These are phyloP conservation scores for Hericium rajendrae DNA, from an alignment of 768 basidiomycete species.

Conservation along the genomic window DNA sequence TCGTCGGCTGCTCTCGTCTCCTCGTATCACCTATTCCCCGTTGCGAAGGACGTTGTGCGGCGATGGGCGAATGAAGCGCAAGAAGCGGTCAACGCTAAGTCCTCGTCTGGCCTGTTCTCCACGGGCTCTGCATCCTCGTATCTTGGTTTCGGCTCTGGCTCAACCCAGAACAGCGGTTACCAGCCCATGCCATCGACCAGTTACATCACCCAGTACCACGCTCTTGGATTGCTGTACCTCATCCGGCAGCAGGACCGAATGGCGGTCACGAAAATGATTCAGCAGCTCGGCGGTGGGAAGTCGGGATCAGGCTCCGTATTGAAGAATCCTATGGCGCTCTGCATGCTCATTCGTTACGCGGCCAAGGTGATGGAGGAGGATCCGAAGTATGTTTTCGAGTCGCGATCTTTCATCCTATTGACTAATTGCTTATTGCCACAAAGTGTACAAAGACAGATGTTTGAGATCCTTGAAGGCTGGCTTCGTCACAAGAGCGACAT, in stretches of 20 bases:
- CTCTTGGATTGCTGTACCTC: conserved; percentile 83
- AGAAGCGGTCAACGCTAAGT: conserved; percentile 89
- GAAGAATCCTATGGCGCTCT: conserved; percentile 94
- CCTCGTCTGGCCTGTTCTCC: conserved; percentile 59
- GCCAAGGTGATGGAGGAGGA: conserved; percentile 99
- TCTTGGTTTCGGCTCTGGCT: conserved; percentile 57
- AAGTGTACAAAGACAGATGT: conserved; percentile 87
- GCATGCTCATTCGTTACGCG: conserved; percentile 97
- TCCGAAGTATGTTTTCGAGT: conserved; percentile 67
- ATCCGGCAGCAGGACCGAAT: conserved; percentile 97
- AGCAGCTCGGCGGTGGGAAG: conserved; percentile 87
- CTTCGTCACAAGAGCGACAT: conserved; percentile 98
- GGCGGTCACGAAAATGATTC: conserved; percentile 99
- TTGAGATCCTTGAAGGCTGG: conserved; percentile 91
- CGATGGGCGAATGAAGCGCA: conserved; percentile 99
- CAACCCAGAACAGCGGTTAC: conserved; percentile 42
- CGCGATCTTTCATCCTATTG: not conserved
- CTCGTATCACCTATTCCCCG: conserved; percentile 91
- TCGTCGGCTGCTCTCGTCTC: conserved; percentile 95
- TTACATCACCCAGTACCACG: conserved; percentile 95
- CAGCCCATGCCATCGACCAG: conserved; percentile 84
- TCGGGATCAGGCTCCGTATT: conserved; percentile 75
- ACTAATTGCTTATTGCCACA: not conserved
- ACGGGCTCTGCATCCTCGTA: conserved; percentile 40
- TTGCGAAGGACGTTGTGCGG: conserved; percentile 91